These are phyloP conservation scores for Mucor velutinosus DNA, from an alignment of 371 early-diverging fungal genomes.

Conservation along the genomic window DNA sequence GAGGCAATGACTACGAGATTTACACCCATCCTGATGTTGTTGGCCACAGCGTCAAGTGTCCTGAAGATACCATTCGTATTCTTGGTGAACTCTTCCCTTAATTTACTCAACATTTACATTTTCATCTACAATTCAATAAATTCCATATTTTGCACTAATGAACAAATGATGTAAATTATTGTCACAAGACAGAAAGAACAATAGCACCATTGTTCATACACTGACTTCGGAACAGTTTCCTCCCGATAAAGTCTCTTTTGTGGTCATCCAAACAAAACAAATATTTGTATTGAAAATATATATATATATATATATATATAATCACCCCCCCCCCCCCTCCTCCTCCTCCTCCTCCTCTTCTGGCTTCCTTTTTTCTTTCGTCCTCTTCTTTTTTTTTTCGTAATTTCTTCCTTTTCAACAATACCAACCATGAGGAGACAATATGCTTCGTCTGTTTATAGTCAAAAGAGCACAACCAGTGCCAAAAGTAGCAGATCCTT, in stretches of 20 bases:
- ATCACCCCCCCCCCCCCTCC: constrained; percentile 1
- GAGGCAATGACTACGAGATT: constrained; percentile 99
- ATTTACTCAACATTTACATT: constrained; percentile 3
- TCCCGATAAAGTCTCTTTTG: constrained; percentile 12
- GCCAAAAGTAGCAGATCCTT: constrained; percentile 47
- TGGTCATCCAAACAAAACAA: constrained; percentile 1
- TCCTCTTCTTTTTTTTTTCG: constrained; percentile 18
- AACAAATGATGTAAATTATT: neutral
- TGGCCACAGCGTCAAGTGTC: constrained; percentile 90
- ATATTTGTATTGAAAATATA: neutral
- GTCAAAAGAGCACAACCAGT: constrained; percentile 47
- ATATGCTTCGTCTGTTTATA: constrained; percentile 47
- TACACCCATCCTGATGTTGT: constrained; percentile 81
- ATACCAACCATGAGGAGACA: constrained; percentile 22
- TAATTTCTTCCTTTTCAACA: constrained; percentile 4
- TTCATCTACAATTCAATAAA: neutral
- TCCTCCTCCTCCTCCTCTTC: neutral
- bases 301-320: neutral
- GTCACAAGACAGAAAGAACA: constrained; percentile 11
- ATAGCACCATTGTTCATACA: neutral
- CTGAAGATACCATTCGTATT: constrained; percentile 90
- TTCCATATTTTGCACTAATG: neutral
- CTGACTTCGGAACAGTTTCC: constrained; percentile 9
- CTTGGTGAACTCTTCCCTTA: constrained; percentile 82
- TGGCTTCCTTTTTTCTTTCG: constrained; percentile 14